Percentiles rank a stretch among this genome's conserved stretches.
Conservation (phyloP, 768 basidiomycete genomes). For the Rhizopogon vesiculosus region DNA sequence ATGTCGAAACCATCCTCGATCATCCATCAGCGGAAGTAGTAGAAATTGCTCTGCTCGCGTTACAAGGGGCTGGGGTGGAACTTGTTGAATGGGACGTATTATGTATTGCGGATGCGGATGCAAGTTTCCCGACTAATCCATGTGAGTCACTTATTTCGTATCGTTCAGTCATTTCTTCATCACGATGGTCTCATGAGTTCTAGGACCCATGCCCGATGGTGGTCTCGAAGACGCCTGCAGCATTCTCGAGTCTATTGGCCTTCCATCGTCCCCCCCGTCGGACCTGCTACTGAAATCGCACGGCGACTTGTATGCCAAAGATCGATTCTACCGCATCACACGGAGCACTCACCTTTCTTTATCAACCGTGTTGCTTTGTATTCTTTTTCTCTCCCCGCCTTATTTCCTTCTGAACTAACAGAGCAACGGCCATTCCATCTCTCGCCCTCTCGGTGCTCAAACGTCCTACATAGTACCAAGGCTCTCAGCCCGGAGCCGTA, state of each 20-base stretch:
- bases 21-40: too few species aligned
- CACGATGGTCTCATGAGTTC: background rate
- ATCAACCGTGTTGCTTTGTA: background rate
- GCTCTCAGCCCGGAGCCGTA: too few species aligned
- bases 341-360: background rate
- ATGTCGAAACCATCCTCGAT: too few species aligned
- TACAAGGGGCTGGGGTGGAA: too few species aligned
- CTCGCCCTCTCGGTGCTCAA: background rate
- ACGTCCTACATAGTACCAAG: background rate
- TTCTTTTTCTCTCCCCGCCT: background rate
- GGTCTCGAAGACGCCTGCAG: background rate
- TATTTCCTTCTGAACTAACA: background rate
- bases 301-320: background rate
- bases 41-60: too few species aligned
- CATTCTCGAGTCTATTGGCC: background rate
- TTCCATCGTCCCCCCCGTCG: background rate
- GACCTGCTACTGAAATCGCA: background rate
- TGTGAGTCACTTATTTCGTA: too few species aligned
- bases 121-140: too few species aligned
- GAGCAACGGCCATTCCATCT: background rate
- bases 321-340: background rate
- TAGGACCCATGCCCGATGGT: background rate
- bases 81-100: too few species aligned
- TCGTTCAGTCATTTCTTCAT: too few species aligned
- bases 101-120: too few species aligned